phyloP scores from a whole-genome alignment of 192 early-diverging fungal species.

The Umbelopsis ramanniana region DNA sequence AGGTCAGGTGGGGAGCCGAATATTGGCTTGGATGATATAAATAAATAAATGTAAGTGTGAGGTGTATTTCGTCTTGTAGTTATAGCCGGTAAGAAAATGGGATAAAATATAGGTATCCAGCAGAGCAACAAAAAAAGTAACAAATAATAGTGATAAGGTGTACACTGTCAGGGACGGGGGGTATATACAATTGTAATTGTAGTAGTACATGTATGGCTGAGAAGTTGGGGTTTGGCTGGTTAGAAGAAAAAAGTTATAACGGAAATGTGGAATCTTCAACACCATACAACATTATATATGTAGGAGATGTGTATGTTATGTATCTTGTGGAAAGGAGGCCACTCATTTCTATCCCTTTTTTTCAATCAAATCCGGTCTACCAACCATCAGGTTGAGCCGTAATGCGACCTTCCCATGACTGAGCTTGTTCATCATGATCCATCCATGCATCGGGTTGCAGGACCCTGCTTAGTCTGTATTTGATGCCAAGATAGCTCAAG shows the following conservation, averaged over 20 bases:
- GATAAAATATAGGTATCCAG: too few species aligned
- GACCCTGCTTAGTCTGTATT: constrained; percentile 43
- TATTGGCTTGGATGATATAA: background rate
- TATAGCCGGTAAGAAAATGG: too few species aligned
- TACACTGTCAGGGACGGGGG: background rate
- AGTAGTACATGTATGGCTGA: background rate
- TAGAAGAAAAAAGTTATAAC: too few species aligned
- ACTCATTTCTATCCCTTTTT: background rate
- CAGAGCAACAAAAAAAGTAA: too few species aligned
- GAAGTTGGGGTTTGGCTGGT: too few species aligned
- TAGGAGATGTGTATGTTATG: too few species aligned
- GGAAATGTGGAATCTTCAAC: too few species aligned
- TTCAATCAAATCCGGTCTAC: background rate
- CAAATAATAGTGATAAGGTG: too few species aligned
- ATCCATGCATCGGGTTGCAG: constrained; percentile 45
- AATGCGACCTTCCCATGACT: constrained; percentile 24
- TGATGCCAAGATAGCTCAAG: constrained; percentile 43
- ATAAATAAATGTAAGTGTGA: too few species aligned
- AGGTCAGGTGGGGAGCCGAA: background rate
- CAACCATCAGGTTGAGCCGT: constrained; percentile 9
- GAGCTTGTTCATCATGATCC: constrained; percentile 32
- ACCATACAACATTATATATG: too few species aligned
- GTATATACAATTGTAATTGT: background rate
- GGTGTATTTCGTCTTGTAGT: too few species aligned
- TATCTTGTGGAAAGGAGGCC: background rate